Conservation (phyloP, 2,329 filamentous ascomycete genomes). For the Ophiostoma novo-ulmi region DNA sequence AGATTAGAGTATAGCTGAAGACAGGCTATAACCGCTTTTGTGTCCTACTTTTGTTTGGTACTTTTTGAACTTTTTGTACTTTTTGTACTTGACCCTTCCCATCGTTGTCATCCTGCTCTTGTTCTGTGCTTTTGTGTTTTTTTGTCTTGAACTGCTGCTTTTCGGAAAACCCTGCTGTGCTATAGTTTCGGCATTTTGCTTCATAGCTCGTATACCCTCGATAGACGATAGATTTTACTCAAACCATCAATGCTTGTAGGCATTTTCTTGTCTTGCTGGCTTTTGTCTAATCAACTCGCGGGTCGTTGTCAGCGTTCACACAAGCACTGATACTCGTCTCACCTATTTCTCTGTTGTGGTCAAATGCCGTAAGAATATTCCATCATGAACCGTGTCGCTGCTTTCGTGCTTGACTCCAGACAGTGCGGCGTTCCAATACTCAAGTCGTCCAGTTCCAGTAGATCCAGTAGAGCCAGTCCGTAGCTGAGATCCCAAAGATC, state of each 20-base stretch:
- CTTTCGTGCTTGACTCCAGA: neutral
- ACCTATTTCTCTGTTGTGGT: neutral
- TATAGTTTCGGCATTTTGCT: neutral
- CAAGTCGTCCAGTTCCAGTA: neutral
- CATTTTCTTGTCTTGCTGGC: neutral
- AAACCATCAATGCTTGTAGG: neutral
- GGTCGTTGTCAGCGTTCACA: neutral
- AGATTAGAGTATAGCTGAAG: neutral
- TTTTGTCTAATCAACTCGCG: neutral
- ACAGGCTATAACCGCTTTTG: neutral
- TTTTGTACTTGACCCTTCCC: too few species aligned
- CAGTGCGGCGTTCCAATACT: neutral
- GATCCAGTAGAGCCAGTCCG: neutral
- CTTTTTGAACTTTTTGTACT: neutral
- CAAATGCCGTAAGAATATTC: neutral
- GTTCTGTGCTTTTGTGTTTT: too few species aligned
- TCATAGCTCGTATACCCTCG: neutral
- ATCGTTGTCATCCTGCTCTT: neutral
- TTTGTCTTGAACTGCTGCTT: neutral
- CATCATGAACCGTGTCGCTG: neutral
- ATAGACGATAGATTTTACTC: neutral
- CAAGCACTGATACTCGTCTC: neutral
- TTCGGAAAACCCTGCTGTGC: too few species aligned
- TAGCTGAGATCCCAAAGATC: too few species aligned
- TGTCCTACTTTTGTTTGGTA: neutral